phyloP scores from a whole-genome alignment of 1,284 basidiomycete species.

The Austroboletus niveus region DNA sequence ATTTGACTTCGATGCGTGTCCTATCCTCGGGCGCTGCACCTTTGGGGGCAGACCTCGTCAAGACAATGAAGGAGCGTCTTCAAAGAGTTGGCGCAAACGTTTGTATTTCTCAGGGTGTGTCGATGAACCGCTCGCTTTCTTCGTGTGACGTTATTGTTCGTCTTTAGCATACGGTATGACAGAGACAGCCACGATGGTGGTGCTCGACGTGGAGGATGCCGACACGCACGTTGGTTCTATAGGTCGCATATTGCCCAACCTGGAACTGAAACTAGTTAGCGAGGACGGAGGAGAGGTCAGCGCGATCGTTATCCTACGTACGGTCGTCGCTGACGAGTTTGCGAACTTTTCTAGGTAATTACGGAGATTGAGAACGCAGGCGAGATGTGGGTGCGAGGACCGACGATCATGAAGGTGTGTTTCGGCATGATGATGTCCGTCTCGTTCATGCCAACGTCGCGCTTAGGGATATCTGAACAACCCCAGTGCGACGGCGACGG shows the following conservation, averaged over 20 bases:
- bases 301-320: not conserved
- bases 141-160: not conserved
- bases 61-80: slow-evolving; percentile 44
- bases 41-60: slow-evolving; percentile 60
- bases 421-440: not conserved
- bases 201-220: slow-evolving; percentile 42
- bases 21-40: slow-evolving; percentile 84
- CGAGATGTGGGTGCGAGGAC: slow-evolving; percentile 80
- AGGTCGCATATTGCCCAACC: slow-evolving; percentile 74
- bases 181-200: slow-evolving; percentile 64
- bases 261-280: slow-evolving; percentile 76
- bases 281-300: slow-evolving; percentile 49
- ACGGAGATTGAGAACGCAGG: slow-evolving; percentile 43
- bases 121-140: not conserved
- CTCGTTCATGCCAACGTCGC: not conserved
- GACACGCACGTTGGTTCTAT: slow-evolving; percentile 58
- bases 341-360: slow-evolving; percentile 14
- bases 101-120: slow-evolving; percentile 45
- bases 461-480: slow-evolving; percentile 68
- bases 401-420: slow-evolving; percentile 76
- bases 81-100: slow-evolving; percentile 34
- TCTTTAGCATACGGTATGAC: slow-evolving; percentile 71
- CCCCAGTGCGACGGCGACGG: slow-evolving; percentile 56
- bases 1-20: slow-evolving; percentile 59
- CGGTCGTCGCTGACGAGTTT: not conserved